phyloP scores from a whole-genome alignment of 495 filamentous ascomycete species.

The Penicillium maclennaniae region DNA sequence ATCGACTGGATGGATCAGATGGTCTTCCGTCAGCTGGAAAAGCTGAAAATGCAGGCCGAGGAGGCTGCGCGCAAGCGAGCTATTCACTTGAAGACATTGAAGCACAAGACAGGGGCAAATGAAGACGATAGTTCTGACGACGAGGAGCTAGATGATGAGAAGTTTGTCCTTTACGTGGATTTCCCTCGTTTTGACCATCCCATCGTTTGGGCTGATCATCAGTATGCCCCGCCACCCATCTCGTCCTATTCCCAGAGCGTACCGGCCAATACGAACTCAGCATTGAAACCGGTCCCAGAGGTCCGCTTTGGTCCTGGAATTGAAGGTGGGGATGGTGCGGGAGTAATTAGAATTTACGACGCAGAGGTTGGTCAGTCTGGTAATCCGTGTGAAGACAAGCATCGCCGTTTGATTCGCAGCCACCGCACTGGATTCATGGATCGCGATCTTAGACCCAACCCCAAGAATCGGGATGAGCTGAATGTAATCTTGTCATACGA shows the following conservation, averaged over 20 bases:
- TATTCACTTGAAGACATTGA: constrained; percentile 26
- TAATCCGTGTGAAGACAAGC: constrained; percentile 95
- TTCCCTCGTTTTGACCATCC: constrained; percentile 95
- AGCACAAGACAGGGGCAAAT: constrained; percentile 19
- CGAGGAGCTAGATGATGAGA: constrained; percentile 48
- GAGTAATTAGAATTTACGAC: constrained; percentile 81
- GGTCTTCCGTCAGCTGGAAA: constrained; percentile 83
- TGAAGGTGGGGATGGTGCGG: constrained; percentile 51
- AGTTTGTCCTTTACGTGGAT: constrained; percentile 79
- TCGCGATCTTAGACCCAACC: constrained; percentile 90
- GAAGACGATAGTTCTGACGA: constrained; percentile 36
- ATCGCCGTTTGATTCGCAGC: constrained; percentile 83
- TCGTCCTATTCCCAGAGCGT: constrained; percentile 63
- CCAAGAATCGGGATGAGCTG: constrained; percentile 91
- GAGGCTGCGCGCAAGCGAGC: constrained; percentile 39
- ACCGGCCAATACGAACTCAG: constrained; percentile 59
- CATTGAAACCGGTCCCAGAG: constrained; percentile 73
- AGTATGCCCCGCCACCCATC: constrained; percentile 80
- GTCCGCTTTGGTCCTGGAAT: constrained; percentile 82
- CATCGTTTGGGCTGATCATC: constrained; percentile 89
- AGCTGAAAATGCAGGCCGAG: constrained; percentile 58
- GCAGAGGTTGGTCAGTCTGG: constrained; percentile 83
- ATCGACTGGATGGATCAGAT: constrained; percentile 95
- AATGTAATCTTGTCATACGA: constrained; percentile 90
- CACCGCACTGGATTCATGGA: constrained; percentile 91